phyloP scores from a whole-genome alignment of 2,329 filamentous ascomycete species.

The Cordyceps cateniannulata region DNA sequence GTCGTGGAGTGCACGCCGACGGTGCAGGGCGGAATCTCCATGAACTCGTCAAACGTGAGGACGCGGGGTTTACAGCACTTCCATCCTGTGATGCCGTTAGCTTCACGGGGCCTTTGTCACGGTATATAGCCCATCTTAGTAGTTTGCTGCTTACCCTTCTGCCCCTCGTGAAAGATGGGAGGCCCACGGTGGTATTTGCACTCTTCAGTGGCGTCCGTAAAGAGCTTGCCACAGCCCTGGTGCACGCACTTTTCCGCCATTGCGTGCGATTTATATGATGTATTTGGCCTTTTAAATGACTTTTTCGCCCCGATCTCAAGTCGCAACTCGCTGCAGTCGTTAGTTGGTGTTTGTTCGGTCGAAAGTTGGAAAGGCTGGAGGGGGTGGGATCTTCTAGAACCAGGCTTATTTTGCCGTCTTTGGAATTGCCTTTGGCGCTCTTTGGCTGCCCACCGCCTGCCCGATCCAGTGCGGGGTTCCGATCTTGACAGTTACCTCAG shows the following conservation, averaged over 20 bases:
- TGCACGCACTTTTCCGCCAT: conserved; percentile 90
- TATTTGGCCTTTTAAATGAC: not conserved
- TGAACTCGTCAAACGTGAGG: conserved; percentile 97
- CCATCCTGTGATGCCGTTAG: conserved; percentile 59
- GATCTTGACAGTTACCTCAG: not conserved
- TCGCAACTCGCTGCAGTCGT: not conserved
- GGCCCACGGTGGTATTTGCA: conserved; percentile 92
- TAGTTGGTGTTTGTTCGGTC: not conserved
- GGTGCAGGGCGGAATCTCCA: conserved; percentile 85
- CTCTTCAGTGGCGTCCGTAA: conserved; percentile 71
- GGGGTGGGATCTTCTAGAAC: conserved; percentile 30
- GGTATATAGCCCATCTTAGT: not conserved
- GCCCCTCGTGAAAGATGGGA: conserved; percentile 93
- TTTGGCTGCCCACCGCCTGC: conserved; percentile 28
- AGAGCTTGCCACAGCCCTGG: conserved; percentile 88
- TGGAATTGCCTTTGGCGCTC: conserved; percentile 12
- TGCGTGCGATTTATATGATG: not conserved
- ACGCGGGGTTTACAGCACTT: conserved; percentile 98
- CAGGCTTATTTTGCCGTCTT: conserved; percentile 8
- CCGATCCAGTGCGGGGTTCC: conserved; percentile 26
- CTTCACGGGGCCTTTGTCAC: not conserved
- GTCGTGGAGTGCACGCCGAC: conserved; percentile 87
- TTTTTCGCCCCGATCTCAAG: not conserved
- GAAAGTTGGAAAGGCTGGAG: not conserved
- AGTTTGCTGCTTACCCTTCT: conserved; percentile 65